Conservation (phyloP, 768 basidiomycete genomes). For the Leccinum sublutescens region DNA sequence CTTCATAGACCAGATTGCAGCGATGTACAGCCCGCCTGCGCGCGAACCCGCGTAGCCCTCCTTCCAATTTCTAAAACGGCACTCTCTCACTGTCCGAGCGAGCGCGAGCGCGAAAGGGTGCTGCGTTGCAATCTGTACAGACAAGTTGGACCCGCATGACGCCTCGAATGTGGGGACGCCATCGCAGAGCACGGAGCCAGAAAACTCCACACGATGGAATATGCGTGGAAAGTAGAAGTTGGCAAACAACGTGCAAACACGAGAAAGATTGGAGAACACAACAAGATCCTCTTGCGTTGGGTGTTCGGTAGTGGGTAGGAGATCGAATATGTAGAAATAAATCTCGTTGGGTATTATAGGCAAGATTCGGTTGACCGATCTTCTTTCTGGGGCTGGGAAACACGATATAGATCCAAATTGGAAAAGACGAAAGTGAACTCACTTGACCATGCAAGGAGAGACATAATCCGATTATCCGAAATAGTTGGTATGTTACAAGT, state of each 20-base stretch:
- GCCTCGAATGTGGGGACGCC: background rate
- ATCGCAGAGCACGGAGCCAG: conserved; percentile 12
- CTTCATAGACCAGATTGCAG: conserved; percentile 13
- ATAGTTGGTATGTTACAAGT: no score
- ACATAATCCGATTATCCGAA: no score
- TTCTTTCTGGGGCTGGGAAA: conserved; percentile 22
- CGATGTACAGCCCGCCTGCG: conserved; percentile 1
- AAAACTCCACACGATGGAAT: conserved; percentile 33
- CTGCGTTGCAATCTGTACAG: background rate
- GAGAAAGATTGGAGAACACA: conserved; percentile 30
- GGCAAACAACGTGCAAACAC: conserved; percentile 45
- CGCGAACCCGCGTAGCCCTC: background rate
- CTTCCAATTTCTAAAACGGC: conserved; percentile 5
- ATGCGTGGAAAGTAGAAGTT: conserved; percentile 39
- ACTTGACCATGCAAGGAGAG: no score
- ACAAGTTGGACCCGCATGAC: background rate
- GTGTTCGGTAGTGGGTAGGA: conserved; percentile 18
- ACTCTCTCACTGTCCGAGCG: background rate
- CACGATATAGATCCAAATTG: background rate
- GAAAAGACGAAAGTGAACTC: no score
- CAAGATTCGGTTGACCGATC: conserved; percentile 4
- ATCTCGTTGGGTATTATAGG: conserved; percentile 44
- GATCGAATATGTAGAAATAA: conserved; percentile 33
- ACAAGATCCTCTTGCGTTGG: conserved; percentile 9
- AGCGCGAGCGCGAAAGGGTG: background rate